These are phyloP conservation scores for Cystobasidium ongulense DNA, from an alignment of 768 basidiomycete species.

Conservation along the genomic window DNA sequence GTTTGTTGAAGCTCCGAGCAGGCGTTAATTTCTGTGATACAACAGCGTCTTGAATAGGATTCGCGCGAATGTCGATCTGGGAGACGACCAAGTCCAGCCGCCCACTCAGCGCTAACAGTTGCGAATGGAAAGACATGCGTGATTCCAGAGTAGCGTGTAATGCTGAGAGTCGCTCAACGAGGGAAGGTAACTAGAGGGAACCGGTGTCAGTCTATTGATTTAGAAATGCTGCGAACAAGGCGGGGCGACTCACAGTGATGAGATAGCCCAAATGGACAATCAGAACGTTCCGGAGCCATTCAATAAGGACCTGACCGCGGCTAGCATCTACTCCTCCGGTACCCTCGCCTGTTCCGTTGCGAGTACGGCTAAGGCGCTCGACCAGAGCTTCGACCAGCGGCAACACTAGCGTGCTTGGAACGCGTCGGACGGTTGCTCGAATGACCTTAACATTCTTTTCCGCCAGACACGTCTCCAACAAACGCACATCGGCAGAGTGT, in stretches of 20 bases:
- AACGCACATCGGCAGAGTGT: constrained; percentile 80
- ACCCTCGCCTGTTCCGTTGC: constrained; percentile 48
- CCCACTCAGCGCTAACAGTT: constrained; percentile 73
- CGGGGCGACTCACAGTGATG: constrained; percentile 65
- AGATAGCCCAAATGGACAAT: constrained; percentile 80
- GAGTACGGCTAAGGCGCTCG: constrained; percentile 70
- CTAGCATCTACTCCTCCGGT: constrained; percentile 56
- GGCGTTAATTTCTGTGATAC: constrained; percentile 40
- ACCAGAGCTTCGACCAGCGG: constrained; percentile 79
- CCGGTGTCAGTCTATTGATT: no score
- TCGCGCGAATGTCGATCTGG: constrained; percentile 80
- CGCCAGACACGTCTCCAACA: constrained; percentile 75
- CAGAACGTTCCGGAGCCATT: constrained; percentile 73
- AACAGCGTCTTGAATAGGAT: background rate
- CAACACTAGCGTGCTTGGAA: constrained; percentile 72
- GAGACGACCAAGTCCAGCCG: constrained; percentile 87
- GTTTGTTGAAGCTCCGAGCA: constrained; percentile 45
- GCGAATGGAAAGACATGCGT: constrained; percentile 72
- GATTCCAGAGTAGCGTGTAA: constrained; percentile 72
- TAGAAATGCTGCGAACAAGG: no score
- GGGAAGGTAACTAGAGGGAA: constrained; percentile 69
- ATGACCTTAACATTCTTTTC: constrained; percentile 76
- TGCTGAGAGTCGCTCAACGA: constrained; percentile 75
- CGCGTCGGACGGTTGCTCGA: constrained; percentile 70
- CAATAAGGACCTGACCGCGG: constrained; percentile 64